Evolutionary conservation across 352 stramenopile species (phyloP).

Genomic region (Plasmopara halstedii): DNA sequence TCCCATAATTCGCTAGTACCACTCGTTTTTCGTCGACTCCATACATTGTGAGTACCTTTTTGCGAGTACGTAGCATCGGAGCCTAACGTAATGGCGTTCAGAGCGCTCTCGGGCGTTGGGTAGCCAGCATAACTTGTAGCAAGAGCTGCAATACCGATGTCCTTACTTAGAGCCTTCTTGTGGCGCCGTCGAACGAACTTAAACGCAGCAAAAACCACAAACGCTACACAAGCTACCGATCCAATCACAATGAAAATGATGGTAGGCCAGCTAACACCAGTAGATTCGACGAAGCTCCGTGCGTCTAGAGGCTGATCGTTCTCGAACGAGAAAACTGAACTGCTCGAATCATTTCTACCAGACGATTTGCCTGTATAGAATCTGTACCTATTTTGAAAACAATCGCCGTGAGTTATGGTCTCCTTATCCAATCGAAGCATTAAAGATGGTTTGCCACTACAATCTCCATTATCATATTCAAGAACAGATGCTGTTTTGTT

Average conservation of each 20-base stretch:
- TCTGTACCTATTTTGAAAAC: slow-evolving; percentile 18
- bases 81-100: slow-evolving; percentile 19
- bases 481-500: slow-evolving; percentile 15
- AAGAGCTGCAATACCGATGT: slow-evolving; percentile 17
- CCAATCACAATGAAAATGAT: slow-evolving; percentile 15
- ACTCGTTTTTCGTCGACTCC: slow-evolving; percentile 9
- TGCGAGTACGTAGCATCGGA: slow-evolving; percentile 23
- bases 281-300: background rate
- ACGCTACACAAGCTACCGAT: slow-evolving; percentile 8
- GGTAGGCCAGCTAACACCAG: slow-evolving; percentile 1
- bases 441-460: slow-evolving; percentile 6
- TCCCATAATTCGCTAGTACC: slow-evolving; percentile 21
- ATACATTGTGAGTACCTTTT: slow-evolving; percentile 1
- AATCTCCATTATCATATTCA: slow-evolving; percentile 17
- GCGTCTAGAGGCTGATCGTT: slow-evolving; percentile 5
- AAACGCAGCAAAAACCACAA: slow-evolving; percentile 20
- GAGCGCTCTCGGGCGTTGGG: slow-evolving; percentile 20
- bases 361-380: slow-evolving; percentile 16
- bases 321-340: slow-evolving; percentile 10
- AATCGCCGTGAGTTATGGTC: slow-evolving; percentile 10
- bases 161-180: slow-evolving; percentile 11
- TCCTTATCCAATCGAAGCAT: slow-evolving; percentile 9
- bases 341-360: slow-evolving; percentile 3
- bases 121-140: slow-evolving; percentile 23
- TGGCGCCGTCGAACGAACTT: slow-evolving; percentile 13